Evolutionary conservation across 129 eudicot species (phyloP), one percentile per base, ranked within the genome.

Genomic region (Gnaphalium uliginosum): DNA sequence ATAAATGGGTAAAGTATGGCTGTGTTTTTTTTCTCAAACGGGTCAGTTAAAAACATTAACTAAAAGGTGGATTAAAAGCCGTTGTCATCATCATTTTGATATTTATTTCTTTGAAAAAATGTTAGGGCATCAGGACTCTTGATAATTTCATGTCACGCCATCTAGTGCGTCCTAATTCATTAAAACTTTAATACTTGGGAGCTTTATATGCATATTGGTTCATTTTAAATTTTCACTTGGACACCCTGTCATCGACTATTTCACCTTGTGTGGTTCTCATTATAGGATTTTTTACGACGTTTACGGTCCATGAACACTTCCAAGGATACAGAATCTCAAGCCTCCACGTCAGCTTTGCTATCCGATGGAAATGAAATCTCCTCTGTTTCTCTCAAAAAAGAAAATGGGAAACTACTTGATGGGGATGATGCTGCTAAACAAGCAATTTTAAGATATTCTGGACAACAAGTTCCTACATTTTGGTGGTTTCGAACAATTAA

Each of bases 401-500:
- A 85, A 76, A 9, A 81, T 48, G 35, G 35, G 74, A 64, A 74
- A 69, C 83, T 21, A 66, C 22, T 68, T 35, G 22, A 50, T 19
- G 79, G 80, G 71, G 62, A 51, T 24, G 78, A 66, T 61, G 73
- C 72, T 64, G 69, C 81, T 33, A 90, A 90, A 65, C 82, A 88
- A 66, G 81, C 94, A 68, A 81, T 94, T 65, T 51, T 87, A 86
- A 89, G 78, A 81, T 67, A 88, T 43, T 79, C 84, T 23, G 69
- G 81, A 32, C 85, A 68, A 26, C 73, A 82, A 58, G 90, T 66
- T 79, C 77, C 90, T n/a, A 70, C 72, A 21, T 65, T 76, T 67
- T 81, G 92, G 89, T 89, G 90, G 97, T 87, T 86, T 74, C 87
- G 87, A 22, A 83, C 68, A 30, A 5, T 89, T 73, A 87, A 66